Evolutionary conservation across 23 red algal genomes (phyloP), one percentile per base, ranked within the genome.

Genomic region (Gracilaria caudata): DNA sequence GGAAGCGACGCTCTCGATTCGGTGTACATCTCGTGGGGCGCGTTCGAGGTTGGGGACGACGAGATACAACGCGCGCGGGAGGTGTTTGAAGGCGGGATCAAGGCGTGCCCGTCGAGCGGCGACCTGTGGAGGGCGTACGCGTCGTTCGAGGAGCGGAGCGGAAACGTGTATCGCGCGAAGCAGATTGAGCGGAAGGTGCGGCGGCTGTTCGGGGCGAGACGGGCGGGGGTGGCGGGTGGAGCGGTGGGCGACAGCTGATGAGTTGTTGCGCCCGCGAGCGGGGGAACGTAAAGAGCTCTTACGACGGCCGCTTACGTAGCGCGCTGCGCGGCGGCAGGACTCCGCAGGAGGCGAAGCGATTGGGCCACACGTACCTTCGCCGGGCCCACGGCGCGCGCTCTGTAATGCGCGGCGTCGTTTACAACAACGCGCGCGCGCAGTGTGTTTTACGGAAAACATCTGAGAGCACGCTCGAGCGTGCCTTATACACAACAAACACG

Each of bases 81-180:
- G 24, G 54, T 83, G 4, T 83, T 83, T 57, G 80, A 57, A 51
- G 19, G 54, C 17, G 80, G 80, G 14, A 36, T 83, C 9, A 34
- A 37, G 19, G 59, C 35, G 33, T 64, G 61, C 35, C 80, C 80
- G 29, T 38, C 54, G 9, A 37, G 41, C 58, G 57, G 12, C 9
- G 16, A n/a, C 2, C 21, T 63, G 29, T 83, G 80, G 80, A 66
- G 60, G 11, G 80, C 80, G 60, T 83, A 83, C 56, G 80, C 80
- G 3, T 13, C 29, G 0, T 49, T 68, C 21, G 80, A 83, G 44
- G 40, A 40, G 4, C 56, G 60, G 13, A 45, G 61, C 11, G 80
- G 80, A 4, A 29, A 37, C 20, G 57, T 25, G 10, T 63, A 34
- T 9, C 80, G 80, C 39, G 80, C 55, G 7, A 37, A 34, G 59